Evolutionary conservation across 192 early-diverging fungal genomes (phyloP).

Genomic region (Glomus cerebriforme): DNA sequence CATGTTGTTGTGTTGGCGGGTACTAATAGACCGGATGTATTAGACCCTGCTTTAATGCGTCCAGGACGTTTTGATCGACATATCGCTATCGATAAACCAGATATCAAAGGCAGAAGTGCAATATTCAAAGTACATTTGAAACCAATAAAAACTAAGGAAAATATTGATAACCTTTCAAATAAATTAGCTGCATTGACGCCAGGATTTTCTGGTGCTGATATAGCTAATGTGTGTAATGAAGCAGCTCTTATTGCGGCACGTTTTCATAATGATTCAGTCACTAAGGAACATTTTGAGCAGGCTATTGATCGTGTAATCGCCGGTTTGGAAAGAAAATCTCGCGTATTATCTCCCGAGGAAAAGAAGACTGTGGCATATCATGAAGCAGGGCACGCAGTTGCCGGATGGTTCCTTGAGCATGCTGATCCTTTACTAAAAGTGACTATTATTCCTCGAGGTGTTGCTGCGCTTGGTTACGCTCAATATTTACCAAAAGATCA

Average conservation of each 20-base stretch:
- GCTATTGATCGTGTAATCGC: constrained; percentile 99
- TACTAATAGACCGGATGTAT: constrained; percentile 96
- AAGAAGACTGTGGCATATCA: constrained; percentile 99
- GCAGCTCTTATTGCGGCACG: constrained; percentile 97
- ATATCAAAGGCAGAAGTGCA: constrained; percentile 93
- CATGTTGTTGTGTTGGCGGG: constrained; percentile 97
- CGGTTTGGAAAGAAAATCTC: constrained; percentile 96
- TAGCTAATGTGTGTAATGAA: constrained; percentile 99
- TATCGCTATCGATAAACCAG: constrained; percentile 94
- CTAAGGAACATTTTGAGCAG: constrained; percentile 90
- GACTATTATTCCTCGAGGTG: constrained; percentile 96
- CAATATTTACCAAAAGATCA: constrained; percentile 99
- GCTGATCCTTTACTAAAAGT: constrained; percentile 97
- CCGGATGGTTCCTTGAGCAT: constrained; percentile 96
- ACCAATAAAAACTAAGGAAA: constrained; percentile 86
- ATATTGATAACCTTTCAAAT: constrained; percentile 74
- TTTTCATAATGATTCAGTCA: constrained; percentile 71
- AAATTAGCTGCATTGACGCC: constrained; percentile 96
- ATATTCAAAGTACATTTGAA: constrained; percentile 97
- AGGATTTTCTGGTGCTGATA: constrained; percentile 97
- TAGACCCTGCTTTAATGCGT: constrained; percentile 93
- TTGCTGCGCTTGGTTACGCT: constrained; percentile 95
- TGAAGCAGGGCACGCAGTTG: constrained; percentile 98
- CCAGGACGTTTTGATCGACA: constrained; percentile 99
- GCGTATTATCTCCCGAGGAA: constrained; percentile 92